Conservation (phyloP, 2,329 filamentous ascomycete species). For the Aspergillus brasiliensis region DNA sequence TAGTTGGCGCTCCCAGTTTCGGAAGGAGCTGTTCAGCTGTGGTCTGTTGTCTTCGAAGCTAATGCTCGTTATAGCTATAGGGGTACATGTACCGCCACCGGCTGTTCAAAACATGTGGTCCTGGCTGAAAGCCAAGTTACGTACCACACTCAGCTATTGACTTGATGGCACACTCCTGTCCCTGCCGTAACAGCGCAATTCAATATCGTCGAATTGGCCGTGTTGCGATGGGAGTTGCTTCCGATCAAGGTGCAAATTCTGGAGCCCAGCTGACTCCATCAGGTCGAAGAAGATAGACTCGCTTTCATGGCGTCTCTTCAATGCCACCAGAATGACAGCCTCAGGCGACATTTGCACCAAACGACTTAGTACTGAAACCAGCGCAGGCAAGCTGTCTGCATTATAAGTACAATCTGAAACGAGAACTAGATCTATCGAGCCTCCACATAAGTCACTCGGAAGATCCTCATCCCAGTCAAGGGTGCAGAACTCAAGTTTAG, state of each 20-base stretch:
- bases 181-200: conserved; percentile 40
- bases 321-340: conserved; percentile 59
- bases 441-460: conserved; percentile 41
- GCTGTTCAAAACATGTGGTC: neutral
- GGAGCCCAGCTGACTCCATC: conserved; percentile 49
- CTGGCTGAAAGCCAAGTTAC: neutral
- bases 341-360: conserved; percentile 53
- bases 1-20: neutral
- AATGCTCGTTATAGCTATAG: neutral
- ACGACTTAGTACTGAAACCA: conserved; percentile 60
- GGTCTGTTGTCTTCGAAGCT: neutral
- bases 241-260: conserved; percentile 31
- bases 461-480: conserved; percentile 66
- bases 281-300: conserved; percentile 68
- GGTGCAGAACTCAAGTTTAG: conserved; percentile 51
- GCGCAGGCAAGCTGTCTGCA: conserved; percentile 63
- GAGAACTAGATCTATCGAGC: conserved; percentile 60
- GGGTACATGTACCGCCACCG: neutral
- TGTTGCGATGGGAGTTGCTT: conserved; percentile 42
- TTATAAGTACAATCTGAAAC: conserved; percentile 77
- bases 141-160: neutral
- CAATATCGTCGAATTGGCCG: conserved; percentile 38
- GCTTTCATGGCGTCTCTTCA: conserved; percentile 68
- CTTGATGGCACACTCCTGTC: neutral
- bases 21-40: neutral